phyloP scores from a whole-genome alignment of 495 filamentous ascomycete genomes.

The Viridothelium virens region DNA sequence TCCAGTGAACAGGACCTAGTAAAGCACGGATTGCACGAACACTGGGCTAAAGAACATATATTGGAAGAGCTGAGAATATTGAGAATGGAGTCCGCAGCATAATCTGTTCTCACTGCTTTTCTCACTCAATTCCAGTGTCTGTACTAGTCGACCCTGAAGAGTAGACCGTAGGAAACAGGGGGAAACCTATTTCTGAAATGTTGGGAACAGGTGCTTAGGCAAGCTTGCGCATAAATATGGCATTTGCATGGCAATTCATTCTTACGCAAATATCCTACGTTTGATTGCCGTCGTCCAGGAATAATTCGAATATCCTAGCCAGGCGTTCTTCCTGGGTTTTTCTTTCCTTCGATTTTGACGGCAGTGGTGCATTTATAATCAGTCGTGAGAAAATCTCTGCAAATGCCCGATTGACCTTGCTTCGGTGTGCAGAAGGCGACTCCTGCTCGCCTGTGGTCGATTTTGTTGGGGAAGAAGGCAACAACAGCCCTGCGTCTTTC shows the following conservation, averaged over 20 bases:
- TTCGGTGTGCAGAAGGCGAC: background rate
- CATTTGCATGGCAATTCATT: no score
- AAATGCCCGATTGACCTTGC: slow-evolving; percentile 2
- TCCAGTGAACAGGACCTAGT: slow-evolving; percentile 48
- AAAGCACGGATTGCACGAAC: slow-evolving; percentile 36
- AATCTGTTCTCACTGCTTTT: background rate
- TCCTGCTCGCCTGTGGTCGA: background rate
- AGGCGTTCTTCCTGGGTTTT: slow-evolving; percentile 14
- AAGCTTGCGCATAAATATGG: no score
- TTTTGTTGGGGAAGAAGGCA: background rate
- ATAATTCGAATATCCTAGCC: slow-evolving; percentile 14
- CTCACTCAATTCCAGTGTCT: no score
- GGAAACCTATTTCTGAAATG: no score
- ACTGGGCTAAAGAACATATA: slow-evolving; percentile 34
- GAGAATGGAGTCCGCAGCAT: slow-evolving; percentile 33
- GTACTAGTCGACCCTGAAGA: no score
- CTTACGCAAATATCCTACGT: background rate
- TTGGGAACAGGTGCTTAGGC: no score
- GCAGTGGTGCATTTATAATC: slow-evolving; percentile 4
- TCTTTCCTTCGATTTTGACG: slow-evolving; percentile 10
- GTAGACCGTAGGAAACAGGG: no score
- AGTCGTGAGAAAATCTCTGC: slow-evolving; percentile 16
- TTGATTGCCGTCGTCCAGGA: slow-evolving; percentile 12
- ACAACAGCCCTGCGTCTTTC: background rate
- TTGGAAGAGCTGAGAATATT: slow-evolving; percentile 37